Conservation (phyloP, 805 yeast species). For the Starmerella vitae region DNA sequence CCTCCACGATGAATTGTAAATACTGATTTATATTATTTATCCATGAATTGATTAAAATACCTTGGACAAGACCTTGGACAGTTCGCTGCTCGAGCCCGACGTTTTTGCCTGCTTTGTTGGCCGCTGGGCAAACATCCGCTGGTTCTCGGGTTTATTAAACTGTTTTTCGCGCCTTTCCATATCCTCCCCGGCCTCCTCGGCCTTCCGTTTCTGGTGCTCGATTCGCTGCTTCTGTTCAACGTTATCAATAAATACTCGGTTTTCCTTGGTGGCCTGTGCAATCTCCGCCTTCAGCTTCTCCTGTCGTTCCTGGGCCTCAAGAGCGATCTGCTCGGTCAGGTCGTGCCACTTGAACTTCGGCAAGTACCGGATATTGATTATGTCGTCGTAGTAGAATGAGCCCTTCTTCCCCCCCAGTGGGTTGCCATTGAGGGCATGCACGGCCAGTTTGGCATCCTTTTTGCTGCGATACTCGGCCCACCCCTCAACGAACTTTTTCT, state of each 20-base stretch:
- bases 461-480: conserved; percentile 89
- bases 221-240: conserved; percentile 71
- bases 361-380: conserved; percentile 77
- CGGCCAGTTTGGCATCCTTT: conserved; percentile 78
- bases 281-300: conserved; percentile 78
- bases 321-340: conserved; percentile 81
- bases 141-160: conserved; percentile 23
- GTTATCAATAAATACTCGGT: conserved; percentile 67
- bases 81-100: conserved; percentile 7
- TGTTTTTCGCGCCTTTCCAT: conserved; percentile 4
- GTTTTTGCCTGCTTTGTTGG: conserved; percentile 29
- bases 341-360: conserved; percentile 93
- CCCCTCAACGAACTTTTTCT: conserved; percentile 78
- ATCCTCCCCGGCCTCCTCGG: conserved; percentile 22
- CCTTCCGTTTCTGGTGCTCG: conserved; percentile 30
- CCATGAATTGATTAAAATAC: conserved; percentile 13
- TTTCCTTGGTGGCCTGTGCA: conserved; percentile 74
- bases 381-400: conserved; percentile 83
- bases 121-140: conserved; percentile 60
- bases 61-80: conserved; percentile 18
- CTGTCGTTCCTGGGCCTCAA: conserved; percentile 78
- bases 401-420: conserved; percentile 86
- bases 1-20: conserved; percentile 15
- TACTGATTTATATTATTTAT: background rate
- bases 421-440: conserved; percentile 73